Base-by-base conservation (phyloP, 2,329 filamentous ascomycete genomes). In the Arthrobotrys megalospora region DNA sequence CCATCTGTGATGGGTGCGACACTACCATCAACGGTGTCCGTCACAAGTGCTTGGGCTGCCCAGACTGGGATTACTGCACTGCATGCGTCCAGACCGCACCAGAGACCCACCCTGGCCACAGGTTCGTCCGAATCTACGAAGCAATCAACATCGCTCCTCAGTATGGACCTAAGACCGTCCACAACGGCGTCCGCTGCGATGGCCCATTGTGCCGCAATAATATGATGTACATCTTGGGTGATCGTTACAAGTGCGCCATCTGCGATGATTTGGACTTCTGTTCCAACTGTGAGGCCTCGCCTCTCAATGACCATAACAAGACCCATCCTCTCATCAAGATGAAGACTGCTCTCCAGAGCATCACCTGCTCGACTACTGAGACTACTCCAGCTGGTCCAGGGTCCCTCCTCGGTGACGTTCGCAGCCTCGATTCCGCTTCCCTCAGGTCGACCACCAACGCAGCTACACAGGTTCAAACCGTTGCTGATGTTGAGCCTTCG, bases 271-370 rank as follows among this genome's bases (percentile, higher is more conserved):
- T 91, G 38, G 96, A 99, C 85, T 97, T 97, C 86, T 99, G 96
- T 84, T 93, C 92, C 83, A 92, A 89, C 83, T 99, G 96, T 86
- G 96, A 99, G 86, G 93, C 95, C 60, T 90, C 90, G 82, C 96
- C 96, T 6, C 87, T 87, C 80, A 95, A 96, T 84, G 87, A 86
- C 21, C 96, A 99, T 87, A 97, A 98, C 87, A 91, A 90, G 85
- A 97, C 94, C n/a, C 96, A 99, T 82, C 96, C 96, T 32, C 87
- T 99, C 81, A 94, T 99, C 87, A 97, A 97, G 86, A 94, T 99
- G 87, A 97, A 93, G 88, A 96, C 93, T 1, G 92, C 95, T 8
- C 91, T 99, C 60, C 92, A 93, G 81, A 91, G 93, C 81, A 93
- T 97, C 41, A 94, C 90, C 79, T 92, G 99, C 65, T 94, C 90